phyloP scores from a whole-genome alignment of 768 basidiomycete genomes.

The Termitomyces sp. region DNA sequence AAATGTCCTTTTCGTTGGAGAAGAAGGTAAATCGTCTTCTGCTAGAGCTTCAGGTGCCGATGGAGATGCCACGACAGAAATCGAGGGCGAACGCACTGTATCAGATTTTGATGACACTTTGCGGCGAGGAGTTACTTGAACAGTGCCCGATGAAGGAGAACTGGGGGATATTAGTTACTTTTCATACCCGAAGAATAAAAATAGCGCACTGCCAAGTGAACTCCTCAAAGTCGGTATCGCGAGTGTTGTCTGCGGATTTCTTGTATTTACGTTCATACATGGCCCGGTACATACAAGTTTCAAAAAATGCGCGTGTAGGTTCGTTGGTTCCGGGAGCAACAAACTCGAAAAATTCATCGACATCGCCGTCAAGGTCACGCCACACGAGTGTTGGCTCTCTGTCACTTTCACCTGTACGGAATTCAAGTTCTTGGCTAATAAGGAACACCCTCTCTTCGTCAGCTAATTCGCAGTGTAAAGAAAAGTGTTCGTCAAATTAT shows the following conservation, averaged over 20 bases:
- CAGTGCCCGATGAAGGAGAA: conserved; percentile 24
- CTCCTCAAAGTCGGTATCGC: conserved; percentile 65
- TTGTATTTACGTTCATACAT: conserved; percentile 95
- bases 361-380: conserved; percentile 87
- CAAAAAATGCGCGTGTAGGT: conserved; percentile 84
- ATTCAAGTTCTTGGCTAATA: conserved; percentile 85
- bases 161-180: conserved; percentile 17
- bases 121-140: conserved; percentile 23
- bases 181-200: neutral
- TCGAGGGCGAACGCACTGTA: conserved; percentile 6
- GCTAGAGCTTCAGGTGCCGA: conserved; percentile 2
- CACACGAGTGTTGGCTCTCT: conserved; percentile 83
- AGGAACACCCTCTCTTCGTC: conserved; percentile 93
- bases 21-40: neutral
- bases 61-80: conserved; percentile 2
- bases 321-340: conserved; percentile 74
- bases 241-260: conserved; percentile 59
- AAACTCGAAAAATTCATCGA: conserved; percentile 93
- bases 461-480: conserved; percentile 38
- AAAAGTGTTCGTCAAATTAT: neutral
- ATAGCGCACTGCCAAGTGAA: conserved; percentile 80
- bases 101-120: conserved; percentile 23
- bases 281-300: conserved; percentile 90
- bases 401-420: conserved; percentile 67
- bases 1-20: conserved; percentile 3